Evolutionary conservation across 208 protist species (phyloP), one percentile per base, ranked within the genome.

Genomic region (Leptomonas seymouri): DNA sequence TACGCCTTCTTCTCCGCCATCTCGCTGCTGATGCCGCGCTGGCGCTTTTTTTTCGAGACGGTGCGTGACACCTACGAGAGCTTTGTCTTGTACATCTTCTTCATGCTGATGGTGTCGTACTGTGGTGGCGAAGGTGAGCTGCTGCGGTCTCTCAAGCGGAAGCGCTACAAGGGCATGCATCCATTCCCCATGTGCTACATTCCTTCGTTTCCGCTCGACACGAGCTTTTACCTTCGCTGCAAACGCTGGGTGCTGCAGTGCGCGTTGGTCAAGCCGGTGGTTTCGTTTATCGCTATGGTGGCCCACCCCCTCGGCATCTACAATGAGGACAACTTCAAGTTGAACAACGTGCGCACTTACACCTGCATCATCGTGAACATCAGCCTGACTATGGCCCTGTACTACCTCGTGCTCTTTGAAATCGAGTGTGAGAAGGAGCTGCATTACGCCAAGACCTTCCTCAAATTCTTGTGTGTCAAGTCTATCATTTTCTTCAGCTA

Each of bases 51-150:
- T 57, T 85, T 94, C 56, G 86, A 88, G 48, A 90, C 87, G 16
- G 74, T 94, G 41, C 89, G 92, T 0, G 90, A 95, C 71, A 87
- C 82, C 21, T 96, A 96, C 82, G 90, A 97, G 78, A 90, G 86
- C 67, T 94, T 95, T 74, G 91, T 97, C 16, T 76, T 97, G 20
- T 97, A 97, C 77, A 88, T 93, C 49, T 97, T 97, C 75, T 89
- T 97, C 57, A 89, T 87, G 71, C 77, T 97, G n/a, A 89, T 97
- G 68, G 81, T 96, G 18, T 90, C 82, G 36, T 96, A 94, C 76
- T 92, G 92, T 61, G 93, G 87, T 21, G 89, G 90, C 7, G 93
- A 96, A 67, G 85, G 85, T 8, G 80, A 91, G 63, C 80, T 96
- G 41, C 71, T 97, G 69, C 80, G 85, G 25, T 79, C 86, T n/a